Evolutionary conservation across 768 basidiomycete species (phyloP).

Genomic region (Boletellus ananiceps): DNA sequence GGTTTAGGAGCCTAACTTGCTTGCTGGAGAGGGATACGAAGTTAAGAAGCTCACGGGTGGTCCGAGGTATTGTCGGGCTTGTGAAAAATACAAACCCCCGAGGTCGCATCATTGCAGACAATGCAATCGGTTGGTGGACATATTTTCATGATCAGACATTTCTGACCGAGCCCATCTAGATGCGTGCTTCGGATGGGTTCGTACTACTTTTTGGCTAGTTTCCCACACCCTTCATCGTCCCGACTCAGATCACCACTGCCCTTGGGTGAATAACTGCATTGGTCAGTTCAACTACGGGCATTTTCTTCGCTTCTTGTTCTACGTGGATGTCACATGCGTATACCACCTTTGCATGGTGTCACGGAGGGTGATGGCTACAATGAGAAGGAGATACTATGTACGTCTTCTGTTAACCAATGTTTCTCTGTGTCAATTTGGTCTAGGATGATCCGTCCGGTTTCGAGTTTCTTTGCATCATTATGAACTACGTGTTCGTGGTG

Average conservation of each 20-base stretch:
- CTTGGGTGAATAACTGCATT: conserved; percentile 93
- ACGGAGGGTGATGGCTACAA: conserved; percentile 49
- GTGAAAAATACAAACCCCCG: conserved; percentile 81
- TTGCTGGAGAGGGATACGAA: conserved; percentile 68
- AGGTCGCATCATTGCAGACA: conserved; percentile 89
- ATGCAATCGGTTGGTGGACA: conserved; percentile 64
- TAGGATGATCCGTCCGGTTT: conserved; percentile 64
- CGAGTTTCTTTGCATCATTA: conserved; percentile 80
- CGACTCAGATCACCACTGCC: conserved; percentile 77
- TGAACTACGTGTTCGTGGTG: conserved; percentile 81
- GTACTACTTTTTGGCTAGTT: conserved; percentile 13
- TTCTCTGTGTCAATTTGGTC: not conserved
- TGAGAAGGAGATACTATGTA: conserved; percentile 51
- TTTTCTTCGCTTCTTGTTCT: conserved; percentile 89
- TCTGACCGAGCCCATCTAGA: conserved; percentile 33
- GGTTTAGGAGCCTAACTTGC: conserved; percentile 61
- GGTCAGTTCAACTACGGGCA: conserved; percentile 88
- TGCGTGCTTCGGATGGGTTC: conserved; percentile 89
- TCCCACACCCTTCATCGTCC: conserved; percentile 4
- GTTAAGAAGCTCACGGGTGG: conserved; percentile 83
- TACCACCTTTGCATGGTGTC: conserved; percentile 88
- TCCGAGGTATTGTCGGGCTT: conserved; percentile 84
- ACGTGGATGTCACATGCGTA: conserved; percentile 82
- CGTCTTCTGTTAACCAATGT: conserved; percentile 12
- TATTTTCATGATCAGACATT: not conserved